These are phyloP conservation scores for Naematelia encephala DNA, from an alignment of 768 basidiomycete genomes.

Conservation along the genomic window DNA sequence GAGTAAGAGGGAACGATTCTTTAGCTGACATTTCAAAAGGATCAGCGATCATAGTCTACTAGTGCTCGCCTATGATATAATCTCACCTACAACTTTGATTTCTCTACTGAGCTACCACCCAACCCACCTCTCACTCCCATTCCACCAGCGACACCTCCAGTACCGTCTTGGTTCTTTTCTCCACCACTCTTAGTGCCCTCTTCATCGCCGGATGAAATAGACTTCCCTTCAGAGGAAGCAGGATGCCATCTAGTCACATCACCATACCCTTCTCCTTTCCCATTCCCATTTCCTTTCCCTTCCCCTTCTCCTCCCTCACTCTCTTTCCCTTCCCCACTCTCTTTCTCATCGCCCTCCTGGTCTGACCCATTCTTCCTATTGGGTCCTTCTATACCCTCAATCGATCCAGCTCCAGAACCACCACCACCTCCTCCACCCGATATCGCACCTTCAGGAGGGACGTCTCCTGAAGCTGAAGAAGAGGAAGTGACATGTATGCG, in stretches of 20 bases:
- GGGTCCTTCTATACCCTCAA: conserved; percentile 48
- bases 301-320: too few relatives aligned
- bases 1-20: too few relatives aligned
- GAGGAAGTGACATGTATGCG: background rate
- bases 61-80: background rate
- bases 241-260: background rate
- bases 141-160: background rate
- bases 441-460: background rate
- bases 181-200: background rate
- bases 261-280: background rate
- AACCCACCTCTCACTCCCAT: conserved; percentile 7
- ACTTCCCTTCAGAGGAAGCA: background rate
- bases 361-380: too few relatives aligned
- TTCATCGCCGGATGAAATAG: background rate
- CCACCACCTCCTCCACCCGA: conserved; percentile 16
- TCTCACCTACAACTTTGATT: conserved; percentile 21
- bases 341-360: too few relatives aligned
- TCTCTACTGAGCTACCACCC: conserved; percentile 13
- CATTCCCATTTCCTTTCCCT: too few relatives aligned
- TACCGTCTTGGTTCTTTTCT: background rate
- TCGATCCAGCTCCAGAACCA: conserved; percentile 37
- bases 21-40: too few relatives aligned
- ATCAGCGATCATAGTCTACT: too few relatives aligned
- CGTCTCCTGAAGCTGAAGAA: background rate
- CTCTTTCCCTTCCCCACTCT: too few relatives aligned